These are phyloP conservation scores for Mortierella sp. DNA, from an alignment of 371 early-diverging fungal species.

Conservation along the genomic window DNA sequence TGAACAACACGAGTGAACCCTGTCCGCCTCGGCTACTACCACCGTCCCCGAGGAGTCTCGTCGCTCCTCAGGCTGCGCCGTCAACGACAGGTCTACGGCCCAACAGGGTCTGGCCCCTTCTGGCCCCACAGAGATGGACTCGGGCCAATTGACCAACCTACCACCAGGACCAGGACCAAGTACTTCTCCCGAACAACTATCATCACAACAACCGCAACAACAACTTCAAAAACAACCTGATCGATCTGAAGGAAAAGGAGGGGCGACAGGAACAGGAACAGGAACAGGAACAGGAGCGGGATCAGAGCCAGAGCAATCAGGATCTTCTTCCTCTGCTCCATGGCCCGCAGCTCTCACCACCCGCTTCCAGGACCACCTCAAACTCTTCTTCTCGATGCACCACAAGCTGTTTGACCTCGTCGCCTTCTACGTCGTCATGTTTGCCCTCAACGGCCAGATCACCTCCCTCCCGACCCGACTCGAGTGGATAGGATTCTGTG, in stretches of 20 bases:
- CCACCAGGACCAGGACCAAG: conserved; percentile 11
- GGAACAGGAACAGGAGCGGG: conserved; percentile 6
- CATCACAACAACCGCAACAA: conserved; percentile 7
- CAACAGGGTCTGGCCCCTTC: conserved; percentile 11
- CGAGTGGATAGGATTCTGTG: conserved; percentile 58
- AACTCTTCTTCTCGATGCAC: conserved; percentile 55
- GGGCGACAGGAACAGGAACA: not conserved
- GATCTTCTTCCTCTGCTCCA: not conserved
- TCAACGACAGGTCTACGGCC: conserved; percentile 6
- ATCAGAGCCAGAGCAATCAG: not conserved
- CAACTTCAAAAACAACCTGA: conserved; percentile 3
- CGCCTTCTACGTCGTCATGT: conserved; percentile 58
- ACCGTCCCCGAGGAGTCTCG: conserved; percentile 3
- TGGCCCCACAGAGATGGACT: conserved; percentile 4
- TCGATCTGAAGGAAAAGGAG: not conserved
- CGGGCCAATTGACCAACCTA: conserved; percentile 2
- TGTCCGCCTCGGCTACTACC: not conserved
- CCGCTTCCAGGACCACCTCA: conserved; percentile 52
- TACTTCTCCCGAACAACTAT: not conserved
- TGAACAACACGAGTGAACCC: not conserved
- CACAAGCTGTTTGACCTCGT: conserved; percentile 57
- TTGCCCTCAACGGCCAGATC: conserved; percentile 58
- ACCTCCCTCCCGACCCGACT: conserved; percentile 56
- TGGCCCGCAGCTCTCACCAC: conserved; percentile 14
- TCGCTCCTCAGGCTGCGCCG: conserved; percentile 6